Base-by-base conservation (phyloP, 495 filamentous ascomycete species). In the Pyronema domesticum region DNA sequence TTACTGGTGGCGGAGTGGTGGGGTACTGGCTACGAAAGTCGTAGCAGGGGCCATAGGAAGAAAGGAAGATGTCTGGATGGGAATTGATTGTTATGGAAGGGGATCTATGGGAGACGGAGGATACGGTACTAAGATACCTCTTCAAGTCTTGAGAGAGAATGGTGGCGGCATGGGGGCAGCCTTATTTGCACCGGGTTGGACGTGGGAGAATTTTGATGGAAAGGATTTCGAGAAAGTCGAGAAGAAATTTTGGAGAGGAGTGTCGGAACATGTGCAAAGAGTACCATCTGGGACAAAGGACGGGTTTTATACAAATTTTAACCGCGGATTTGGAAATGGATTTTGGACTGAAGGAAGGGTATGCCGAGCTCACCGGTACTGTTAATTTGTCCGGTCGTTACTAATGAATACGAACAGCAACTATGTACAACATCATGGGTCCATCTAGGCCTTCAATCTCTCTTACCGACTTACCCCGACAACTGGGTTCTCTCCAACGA, bases 151-250 rank as follows among this genome's bases (percentile, higher is more conserved):
- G 3, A 34, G 48, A 10, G 61, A 60, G 4, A 2, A 30, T 30
- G 23, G 23, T 30, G 39, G 46, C 3, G 65, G 67, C 6, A 55
- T 68, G 23, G 62, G 65, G n/a, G 64, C 60, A 7, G 71, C 65
- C 11, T 57, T 72, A 5, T 73, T 73, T 56, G 71, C 67, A 6
- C 70, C 71, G 11, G 71, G 71, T 8, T 72, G 70, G 71, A 67
- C 65, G n/a, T 72, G 64, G 55, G 69, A 73, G 57, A 65, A 72
- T 48, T 72, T 70, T 51, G 54, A 60, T 11, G 53, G 48, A 10
- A 48, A 55, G 14, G 46, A 63, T 48, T 68, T 67, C 10, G 49
- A 61, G 43, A 37, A 33, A 13, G 60, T 71, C 30, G 69, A 73
- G 37, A 54, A 52, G 13, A 54, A 63, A 11, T 65, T 72, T 53